Evolutionary conservation across 257 asterid species (phyloP).

Genomic region (Solanum pinnatisectum): DNA sequence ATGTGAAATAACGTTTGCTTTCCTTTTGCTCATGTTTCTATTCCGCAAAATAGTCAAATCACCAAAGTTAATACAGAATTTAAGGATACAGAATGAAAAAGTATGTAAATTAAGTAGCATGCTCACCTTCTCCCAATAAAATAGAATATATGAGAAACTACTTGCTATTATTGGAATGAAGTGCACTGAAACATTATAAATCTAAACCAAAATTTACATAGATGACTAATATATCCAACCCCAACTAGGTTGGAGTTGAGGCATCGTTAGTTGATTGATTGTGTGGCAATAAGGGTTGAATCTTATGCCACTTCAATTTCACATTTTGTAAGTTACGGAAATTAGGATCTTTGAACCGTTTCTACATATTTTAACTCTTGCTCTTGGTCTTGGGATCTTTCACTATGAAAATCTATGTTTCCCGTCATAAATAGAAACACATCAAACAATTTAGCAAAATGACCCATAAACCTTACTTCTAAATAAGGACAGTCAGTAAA

Average conservation of each 20-base stretch:
- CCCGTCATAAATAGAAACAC: neutral
- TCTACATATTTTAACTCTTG: neutral
- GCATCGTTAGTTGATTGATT: neutral
- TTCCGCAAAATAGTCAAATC: neutral
- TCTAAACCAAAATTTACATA: neutral
- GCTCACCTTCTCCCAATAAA: neutral
- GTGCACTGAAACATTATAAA: accelerated
- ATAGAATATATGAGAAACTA: neutral
- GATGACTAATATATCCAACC: accelerated
- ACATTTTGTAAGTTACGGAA: neutral
- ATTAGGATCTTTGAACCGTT: neutral
- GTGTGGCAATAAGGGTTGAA: neutral
- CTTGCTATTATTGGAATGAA: too few species aligned
- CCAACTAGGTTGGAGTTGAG: neutral
- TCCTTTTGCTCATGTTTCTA: neutral
- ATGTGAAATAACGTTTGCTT: neutral
- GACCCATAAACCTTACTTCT: neutral
- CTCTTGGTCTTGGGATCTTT: neutral
- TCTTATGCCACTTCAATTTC: neutral
- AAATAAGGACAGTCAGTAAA: neutral
- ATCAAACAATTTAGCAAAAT: neutral
- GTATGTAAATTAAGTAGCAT: neutral
- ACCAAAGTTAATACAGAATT: neutral
- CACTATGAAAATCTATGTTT: neutral
- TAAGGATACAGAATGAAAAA: neutral